Evolutionary conservation across 257 asterid genomes (phyloP), one percentile per base, ranked within the genome.

Genomic region (Salvia splendens): DNA sequence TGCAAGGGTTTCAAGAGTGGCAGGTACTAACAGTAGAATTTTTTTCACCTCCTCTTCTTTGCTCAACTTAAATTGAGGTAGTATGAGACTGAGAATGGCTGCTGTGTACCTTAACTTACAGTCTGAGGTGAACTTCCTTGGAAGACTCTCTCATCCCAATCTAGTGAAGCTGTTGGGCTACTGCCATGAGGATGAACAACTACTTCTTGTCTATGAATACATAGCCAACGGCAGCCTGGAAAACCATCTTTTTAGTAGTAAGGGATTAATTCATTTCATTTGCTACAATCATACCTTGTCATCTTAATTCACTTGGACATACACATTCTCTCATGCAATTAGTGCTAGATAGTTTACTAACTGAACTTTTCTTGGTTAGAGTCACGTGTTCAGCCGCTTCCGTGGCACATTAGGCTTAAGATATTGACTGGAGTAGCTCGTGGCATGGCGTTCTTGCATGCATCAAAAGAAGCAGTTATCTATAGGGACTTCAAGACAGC

Each of bases 401-500:
- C 61, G 30, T 54, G 61, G 61, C 11, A 54, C 15, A 54, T 30
- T 24, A 54, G 61, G 61, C 41, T 54, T 4, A 54, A 54, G 61
- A 54, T 54, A 54, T 2, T 54, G 16, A 54, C 3, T 2, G 41
- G 40, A 54, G 61, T 41, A 30, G 61, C 61, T 54, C 42, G 61
- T 11, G 61, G 41, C 5, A 17, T 54, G 15, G 61, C 61, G 12
- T 54, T 28, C 41, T 4, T 54, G 61, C 61, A 54, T 8, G 42
- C 61, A 28, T 30, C 10, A 54, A 42, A 54, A 12, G 17, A 12
- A 35, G 30, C 30, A 24, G 30, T 30, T 5, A 54, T 54, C 42
- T 12, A 30, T 2, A 54, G 61, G 14, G 17, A 54, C 41, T 54
- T 54, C 10, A 54, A 54, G 35, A 3, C 42, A 4, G 30, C 61